These are phyloP conservation scores for Trametes meyenii DNA, from an alignment of 768 basidiomycete genomes.

Conservation along the genomic window DNA sequence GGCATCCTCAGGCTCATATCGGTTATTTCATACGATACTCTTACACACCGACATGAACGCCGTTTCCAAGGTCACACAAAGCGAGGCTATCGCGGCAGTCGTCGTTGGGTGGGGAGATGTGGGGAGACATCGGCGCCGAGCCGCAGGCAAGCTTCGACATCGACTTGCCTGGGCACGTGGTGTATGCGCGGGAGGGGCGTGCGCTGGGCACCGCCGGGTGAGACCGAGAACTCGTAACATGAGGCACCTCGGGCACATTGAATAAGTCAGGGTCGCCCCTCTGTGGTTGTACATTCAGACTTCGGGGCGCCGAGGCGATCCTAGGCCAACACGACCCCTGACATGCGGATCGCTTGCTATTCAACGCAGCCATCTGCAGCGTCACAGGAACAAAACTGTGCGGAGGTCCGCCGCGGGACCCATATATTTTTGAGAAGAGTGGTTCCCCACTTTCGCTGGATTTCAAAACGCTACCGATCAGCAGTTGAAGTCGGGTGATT, in stretches of 20 bases:
- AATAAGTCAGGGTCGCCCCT: constrained; percentile 9
- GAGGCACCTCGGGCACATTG: neutral
- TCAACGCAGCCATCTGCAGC: neutral
- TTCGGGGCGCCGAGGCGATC: constrained; percentile 4
- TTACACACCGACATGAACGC: constrained; percentile 10
- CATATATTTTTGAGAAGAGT: neutral
- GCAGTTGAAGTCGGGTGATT: neutral
- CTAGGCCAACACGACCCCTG: constrained; percentile 4
- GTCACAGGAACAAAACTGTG: neutral
- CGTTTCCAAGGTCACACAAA: constrained; percentile 18
- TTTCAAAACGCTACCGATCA: neutral
- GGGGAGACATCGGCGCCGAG: neutral
- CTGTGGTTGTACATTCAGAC: neutral
- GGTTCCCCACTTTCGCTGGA: neutral
- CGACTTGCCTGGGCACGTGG: neutral
- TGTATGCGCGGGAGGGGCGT: neutral
- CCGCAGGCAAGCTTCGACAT: neutral
- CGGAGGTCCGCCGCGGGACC: neutral
- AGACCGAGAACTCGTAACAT: neutral
- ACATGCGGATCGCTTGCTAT: neutral
- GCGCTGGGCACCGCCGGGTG: neutral
- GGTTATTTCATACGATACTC: constrained; percentile 6
- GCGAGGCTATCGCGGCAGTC: constrained; percentile 12
- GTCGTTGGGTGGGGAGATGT: neutral
- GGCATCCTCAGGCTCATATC: constrained; percentile 4